Evolutionary conservation across 805 yeast species (phyloP), one percentile per base, ranked within the genome.

Genomic region (Teunomyces lycoperdinae): DNA sequence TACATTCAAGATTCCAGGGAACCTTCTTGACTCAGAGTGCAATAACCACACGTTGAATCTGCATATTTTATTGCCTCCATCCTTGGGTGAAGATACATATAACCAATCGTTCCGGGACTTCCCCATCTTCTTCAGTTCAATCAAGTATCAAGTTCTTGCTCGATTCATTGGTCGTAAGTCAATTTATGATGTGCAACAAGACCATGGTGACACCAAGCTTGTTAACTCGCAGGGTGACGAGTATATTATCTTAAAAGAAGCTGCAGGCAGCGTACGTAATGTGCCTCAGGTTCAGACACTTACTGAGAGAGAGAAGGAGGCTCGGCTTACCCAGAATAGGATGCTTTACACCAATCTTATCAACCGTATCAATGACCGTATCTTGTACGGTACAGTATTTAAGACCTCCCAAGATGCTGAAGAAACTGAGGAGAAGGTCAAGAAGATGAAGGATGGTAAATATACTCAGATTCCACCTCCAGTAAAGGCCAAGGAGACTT

Each of bases 101-200:
- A 1, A 24, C 53, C 9, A 47, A 59, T 17, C 50, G 52, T 45
- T 64, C n/a, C 61, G 60, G 30, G 76, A 71, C 55, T 66, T 70
- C 32, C 55, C 64, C 2, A 55, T 58, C 28, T 20, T 59, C 29
- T 61, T 63, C 47, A 49, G 71, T 6, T 50, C 65, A 8, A 56
- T 66, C 13, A 55, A 57, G 34, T 72, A 71, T 47, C 66, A 64
- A 5, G 71, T 71, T 0, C 53, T 60, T 51, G 68, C 69, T 4
- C 62, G 73, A 51, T 66, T 71, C 48, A 65, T 72, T 47, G 76
- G 76, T 35, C 60, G 68, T 43, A 66, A 68, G 9, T 62, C 68
- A 9, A 55, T 57, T 26, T 69, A 67, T 56, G 41, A 38, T 9
- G 56, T 53, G 24, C 50, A 46, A 41, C 32, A 41, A 28, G 17